phyloP scores from a whole-genome alignment of 1,284 basidiomycete species.

The Fistulinella cinereoalba region DNA sequence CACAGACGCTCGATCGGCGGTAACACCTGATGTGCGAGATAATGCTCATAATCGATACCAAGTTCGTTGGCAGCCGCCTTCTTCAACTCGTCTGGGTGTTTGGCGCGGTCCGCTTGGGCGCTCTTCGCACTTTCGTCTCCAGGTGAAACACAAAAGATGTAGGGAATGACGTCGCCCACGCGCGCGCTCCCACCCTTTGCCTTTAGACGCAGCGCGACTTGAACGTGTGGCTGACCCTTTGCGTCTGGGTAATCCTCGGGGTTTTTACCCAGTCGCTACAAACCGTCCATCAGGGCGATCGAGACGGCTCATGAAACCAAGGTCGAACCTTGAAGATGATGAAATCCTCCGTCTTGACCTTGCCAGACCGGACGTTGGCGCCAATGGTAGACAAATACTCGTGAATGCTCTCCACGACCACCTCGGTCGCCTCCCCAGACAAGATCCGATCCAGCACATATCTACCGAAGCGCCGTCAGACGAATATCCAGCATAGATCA shows the following conservation, averaged over 20 bases:
- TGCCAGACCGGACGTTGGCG: constrained; percentile 73
- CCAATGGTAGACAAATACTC: constrained; percentile 82
- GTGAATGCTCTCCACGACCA: constrained; percentile 89
- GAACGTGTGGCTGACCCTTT: constrained; percentile 94
- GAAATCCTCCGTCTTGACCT: constrained; percentile 86
- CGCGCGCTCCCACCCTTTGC: constrained; percentile 77
- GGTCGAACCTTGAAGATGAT: constrained; percentile 82
- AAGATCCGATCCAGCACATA: constrained; percentile 89
- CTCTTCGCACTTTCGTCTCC: constrained; percentile 73
- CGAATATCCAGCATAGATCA: background rate
- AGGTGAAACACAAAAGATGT: constrained; percentile 86
- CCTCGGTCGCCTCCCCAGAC: constrained; percentile 89
- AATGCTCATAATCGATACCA: constrained; percentile 88
- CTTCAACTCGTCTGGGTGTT: constrained; percentile 91
- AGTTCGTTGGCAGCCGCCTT: constrained; percentile 58
- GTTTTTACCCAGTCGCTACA: constrained; percentile 87
- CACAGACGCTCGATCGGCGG: constrained; percentile 95
- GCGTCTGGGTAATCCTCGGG: constrained; percentile 96
- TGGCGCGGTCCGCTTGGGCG: constrained; percentile 87
- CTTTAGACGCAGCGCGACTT: constrained; percentile 93
- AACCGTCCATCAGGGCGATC: background rate
- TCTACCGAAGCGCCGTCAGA: constrained; percentile 39
- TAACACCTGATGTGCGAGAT: constrained; percentile 88
- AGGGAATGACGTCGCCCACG: constrained; percentile 92
- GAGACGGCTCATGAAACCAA: constrained; percentile 8